Evolutionary conservation across 2,329 filamentous ascomycete species (phyloP), one percentile per base, ranked within the genome.

Genomic region (Fusarium acutatum): DNA sequence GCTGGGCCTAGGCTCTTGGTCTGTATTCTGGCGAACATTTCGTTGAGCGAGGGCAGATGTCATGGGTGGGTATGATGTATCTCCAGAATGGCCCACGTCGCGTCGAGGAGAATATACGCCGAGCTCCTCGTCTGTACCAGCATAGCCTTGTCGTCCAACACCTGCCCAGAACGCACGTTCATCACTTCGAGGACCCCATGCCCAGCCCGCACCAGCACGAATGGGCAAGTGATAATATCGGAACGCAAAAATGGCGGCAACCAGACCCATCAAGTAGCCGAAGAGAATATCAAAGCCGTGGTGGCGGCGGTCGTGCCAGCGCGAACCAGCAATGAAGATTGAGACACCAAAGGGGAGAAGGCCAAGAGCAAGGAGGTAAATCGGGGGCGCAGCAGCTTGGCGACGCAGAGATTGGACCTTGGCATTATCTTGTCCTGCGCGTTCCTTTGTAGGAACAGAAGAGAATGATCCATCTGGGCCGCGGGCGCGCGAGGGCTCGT

Each of bases 251-350:
- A 91, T 91, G 26, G 93, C 89, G 41, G 89, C 89, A 49, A 91
- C 82, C 20, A 92, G 87, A 14, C 96, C 96, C 70, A 98, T 92
- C 18, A 93, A 74, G 62, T 92, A 93, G n/a, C 96, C 96, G 71
- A 93, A 94, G 6, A 98, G 83, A 73, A 98, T 93, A 74, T 98
- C 96, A 80, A 97, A 96, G n/a, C 92, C 95, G 80, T 96, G 93
- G 81, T 98, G 96, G 43, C 94, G 91, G 84, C 92, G 97, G 81
- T 98, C 92, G 67, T 92, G 95, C 88, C 92, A 98, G 17, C 96
- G 92, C 3, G 94, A 96, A 34, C 91, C 90, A n/a, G 92, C 88
- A 71, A 98, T 93, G 83, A 95, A 97, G 71, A 95, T 88, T 10
- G 95, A 92, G 3, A 89, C 85, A 64, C 91, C 92, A 72, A 95